Evolutionary conservation across 2,329 filamentous ascomycete genomes (phyloP).

Genomic region (Kalmusia sp.): DNA sequence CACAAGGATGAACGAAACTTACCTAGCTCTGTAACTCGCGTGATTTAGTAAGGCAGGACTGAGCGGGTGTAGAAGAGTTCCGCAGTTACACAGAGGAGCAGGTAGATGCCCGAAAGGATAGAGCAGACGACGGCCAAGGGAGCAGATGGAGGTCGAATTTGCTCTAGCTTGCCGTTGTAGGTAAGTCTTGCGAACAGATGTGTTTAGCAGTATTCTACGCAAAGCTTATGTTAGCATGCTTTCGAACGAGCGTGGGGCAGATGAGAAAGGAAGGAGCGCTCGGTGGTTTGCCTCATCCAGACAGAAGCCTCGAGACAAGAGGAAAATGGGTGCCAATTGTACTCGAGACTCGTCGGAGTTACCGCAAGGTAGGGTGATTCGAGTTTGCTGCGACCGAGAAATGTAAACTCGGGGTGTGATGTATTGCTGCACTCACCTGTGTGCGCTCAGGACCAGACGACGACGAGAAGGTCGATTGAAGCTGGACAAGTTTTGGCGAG

Average conservation of each 20-base stretch:
- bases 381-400: too few relatives aligned
- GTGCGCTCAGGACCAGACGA: not conserved
- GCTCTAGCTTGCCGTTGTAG: not conserved
- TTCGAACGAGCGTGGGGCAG: not conserved
- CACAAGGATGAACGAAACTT: not conserved
- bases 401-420: too few relatives aligned
- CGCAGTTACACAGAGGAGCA: not conserved
- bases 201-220: not conserved
- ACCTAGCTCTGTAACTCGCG: not conserved
- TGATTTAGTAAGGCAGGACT: not conserved
- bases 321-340: not conserved
- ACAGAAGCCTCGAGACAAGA: too few relatives aligned
- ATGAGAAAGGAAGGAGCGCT: not conserved
- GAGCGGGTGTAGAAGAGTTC: not conserved
- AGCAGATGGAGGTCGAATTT: not conserved
- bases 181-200: not conserved
- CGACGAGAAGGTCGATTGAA: not conserved
- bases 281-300: too few relatives aligned
- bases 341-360: not conserved
- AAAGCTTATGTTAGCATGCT: not conserved
- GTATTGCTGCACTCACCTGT: slow-evolving; percentile 2
- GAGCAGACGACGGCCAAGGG: not conserved
- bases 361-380: not conserved
- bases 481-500: not conserved
- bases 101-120: not conserved